Evolutionary conservation across 2,329 filamentous ascomycete species (phyloP).

Genomic region (Diaporthe sp.): DNA sequence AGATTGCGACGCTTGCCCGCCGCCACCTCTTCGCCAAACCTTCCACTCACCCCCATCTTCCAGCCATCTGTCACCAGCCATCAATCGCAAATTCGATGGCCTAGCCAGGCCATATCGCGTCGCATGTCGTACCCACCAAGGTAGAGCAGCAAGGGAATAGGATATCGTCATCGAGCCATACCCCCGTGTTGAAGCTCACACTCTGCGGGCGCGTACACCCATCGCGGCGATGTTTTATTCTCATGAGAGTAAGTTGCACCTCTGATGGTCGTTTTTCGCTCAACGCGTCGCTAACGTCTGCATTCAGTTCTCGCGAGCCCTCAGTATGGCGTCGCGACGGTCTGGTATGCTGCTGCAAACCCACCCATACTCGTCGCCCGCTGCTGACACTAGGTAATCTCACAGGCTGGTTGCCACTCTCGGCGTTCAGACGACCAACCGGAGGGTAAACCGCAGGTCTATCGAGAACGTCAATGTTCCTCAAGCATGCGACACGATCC

Average conservation of each 20-base stretch:
- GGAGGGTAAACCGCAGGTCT: slow-evolving; percentile 83
- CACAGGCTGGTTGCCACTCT: slow-evolving; percentile 90
- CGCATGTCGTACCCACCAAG: background rate
- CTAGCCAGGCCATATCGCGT: background rate
- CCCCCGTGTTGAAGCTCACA: background rate
- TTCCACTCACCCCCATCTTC: background rate
- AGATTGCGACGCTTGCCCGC: background rate
- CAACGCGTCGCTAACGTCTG: slow-evolving; percentile 34
- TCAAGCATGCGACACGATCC: slow-evolving; percentile 90
- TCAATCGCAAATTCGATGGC: background rate
- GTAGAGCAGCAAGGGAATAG: background rate
- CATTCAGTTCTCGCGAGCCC: slow-evolving; percentile 78
- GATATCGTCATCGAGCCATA: background rate
- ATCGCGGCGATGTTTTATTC: slow-evolving; percentile 86
- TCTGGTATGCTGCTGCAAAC: slow-evolving; percentile 74
- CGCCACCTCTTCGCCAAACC: background rate
- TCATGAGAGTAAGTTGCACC: slow-evolving; percentile 80
- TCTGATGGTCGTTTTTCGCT: background rate
- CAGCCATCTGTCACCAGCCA: background rate
- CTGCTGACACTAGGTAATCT: slow-evolving; percentile 1
- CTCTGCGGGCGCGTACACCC: slow-evolving; percentile 2
- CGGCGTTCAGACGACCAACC: slow-evolving; percentile 75
- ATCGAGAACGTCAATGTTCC: slow-evolving; percentile 89
- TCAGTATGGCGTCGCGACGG: slow-evolving; percentile 92
- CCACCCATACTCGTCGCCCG: background rate